Conservation (phyloP, 1,284 basidiomycete species). For the Heterobasidion occidentale region DNA sequence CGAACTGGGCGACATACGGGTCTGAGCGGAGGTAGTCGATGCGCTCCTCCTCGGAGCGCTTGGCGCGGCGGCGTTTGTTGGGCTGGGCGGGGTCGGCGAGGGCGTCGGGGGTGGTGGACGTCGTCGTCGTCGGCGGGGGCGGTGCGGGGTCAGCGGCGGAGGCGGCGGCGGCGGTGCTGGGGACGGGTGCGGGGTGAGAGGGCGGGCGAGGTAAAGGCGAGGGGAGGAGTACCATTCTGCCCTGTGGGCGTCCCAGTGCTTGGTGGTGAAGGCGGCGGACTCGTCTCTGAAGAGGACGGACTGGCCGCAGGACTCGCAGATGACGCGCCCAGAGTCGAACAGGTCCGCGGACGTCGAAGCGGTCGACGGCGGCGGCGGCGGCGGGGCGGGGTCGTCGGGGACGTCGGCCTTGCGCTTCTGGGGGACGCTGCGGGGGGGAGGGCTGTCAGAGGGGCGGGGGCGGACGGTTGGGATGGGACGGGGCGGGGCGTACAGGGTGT, state of each 20-base stretch:
- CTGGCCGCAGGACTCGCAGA: constrained; percentile 53
- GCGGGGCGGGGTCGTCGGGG: constrained; percentile 3
- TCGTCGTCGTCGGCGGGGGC: neutral
- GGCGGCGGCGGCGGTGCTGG: constrained; percentile 4
- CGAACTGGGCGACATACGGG: constrained; percentile 71
- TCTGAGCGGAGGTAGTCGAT: constrained; percentile 66
- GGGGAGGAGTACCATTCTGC: constrained; percentile 37
- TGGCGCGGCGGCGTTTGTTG: constrained; percentile 53
- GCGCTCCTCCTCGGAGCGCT: constrained; percentile 71
- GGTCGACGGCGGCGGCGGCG: no score
- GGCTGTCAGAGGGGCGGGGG: neutral
- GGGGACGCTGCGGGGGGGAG: constrained; percentile 2
- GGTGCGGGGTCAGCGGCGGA: constrained; percentile 1
- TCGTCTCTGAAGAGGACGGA: constrained; percentile 59
- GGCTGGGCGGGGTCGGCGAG: constrained; percentile 15
- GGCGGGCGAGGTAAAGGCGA: constrained; percentile 2
- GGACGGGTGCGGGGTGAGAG: neutral
- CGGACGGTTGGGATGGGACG: neutral
- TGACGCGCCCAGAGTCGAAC: constrained; percentile 51
- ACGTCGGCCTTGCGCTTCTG: constrained; percentile 9
- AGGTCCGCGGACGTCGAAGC: neutral
- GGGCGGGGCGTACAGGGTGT: no score
- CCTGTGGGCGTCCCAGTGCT: constrained; percentile 63
- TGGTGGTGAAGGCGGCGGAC: constrained; percentile 52
- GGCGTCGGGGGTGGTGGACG: neutral